These are phyloP conservation scores for Mycogone perniciosa DNA, from an alignment of 2,329 filamentous ascomycete species.

Conservation along the genomic window DNA sequence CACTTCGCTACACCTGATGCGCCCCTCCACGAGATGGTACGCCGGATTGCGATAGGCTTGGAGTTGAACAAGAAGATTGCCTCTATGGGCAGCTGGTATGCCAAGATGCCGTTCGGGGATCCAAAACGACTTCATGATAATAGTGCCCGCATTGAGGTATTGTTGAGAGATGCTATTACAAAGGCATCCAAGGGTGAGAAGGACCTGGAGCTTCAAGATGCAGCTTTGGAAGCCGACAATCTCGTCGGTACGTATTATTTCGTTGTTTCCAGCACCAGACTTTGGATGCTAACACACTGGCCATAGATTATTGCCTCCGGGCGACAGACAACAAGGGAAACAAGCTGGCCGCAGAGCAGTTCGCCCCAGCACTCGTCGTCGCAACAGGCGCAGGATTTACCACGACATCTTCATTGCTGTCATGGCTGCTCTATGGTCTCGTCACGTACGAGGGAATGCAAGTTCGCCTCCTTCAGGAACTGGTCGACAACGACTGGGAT, in stretches of 20 bases:
- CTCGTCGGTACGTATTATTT: slow-evolving; percentile 18
- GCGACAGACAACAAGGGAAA: slow-evolving; percentile 49
- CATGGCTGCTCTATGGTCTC: slow-evolving; percentile 51
- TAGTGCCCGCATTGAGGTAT: slow-evolving; percentile 26
- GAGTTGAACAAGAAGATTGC: slow-evolving; percentile 47
- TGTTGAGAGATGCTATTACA: slow-evolving; percentile 34
- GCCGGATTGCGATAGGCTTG: slow-evolving; percentile 43
- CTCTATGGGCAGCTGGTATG: slow-evolving; percentile 50
- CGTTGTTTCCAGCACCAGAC: background rate
- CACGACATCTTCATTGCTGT: slow-evolving; percentile 52
- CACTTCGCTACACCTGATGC: slow-evolving; percentile 40
- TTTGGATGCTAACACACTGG: background rate
- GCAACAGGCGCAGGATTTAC: slow-evolving; percentile 54
- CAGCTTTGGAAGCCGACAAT: slow-evolving; percentile 42
- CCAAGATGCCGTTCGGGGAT: slow-evolving; percentile 51
- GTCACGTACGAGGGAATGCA: slow-evolving; percentile 50
- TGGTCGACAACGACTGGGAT: slow-evolving; percentile 42
- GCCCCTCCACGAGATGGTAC: slow-evolving; percentile 45
- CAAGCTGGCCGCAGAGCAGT: slow-evolving; percentile 38
- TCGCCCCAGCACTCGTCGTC: slow-evolving; percentile 37
- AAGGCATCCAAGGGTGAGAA: slow-evolving; percentile 32
- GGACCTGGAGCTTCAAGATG: slow-evolving; percentile 39
- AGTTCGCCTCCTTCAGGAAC: slow-evolving; percentile 50
- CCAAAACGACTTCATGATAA: slow-evolving; percentile 36
- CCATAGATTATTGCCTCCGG: slow-evolving; percentile 45